A percentile compares a stretch with the other conserved stretches of the same genome.
Conservation (phyloP, 495 filamentous ascomycete species). For the Umbilicaria muhlenbergii region DNA sequence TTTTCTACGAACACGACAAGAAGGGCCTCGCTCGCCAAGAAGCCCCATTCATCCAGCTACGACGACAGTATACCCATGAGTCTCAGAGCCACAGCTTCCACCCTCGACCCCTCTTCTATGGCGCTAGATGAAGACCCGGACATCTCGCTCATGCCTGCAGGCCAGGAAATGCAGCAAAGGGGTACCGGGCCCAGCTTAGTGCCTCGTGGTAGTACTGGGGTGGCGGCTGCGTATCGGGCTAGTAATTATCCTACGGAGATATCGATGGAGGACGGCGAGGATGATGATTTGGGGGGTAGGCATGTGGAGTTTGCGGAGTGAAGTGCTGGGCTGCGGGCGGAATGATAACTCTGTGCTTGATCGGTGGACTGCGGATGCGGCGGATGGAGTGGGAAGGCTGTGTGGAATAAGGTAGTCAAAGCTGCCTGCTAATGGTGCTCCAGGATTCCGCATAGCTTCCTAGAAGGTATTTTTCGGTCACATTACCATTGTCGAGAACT, state of each 20-base stretch:
- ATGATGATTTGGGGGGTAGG: background rate
- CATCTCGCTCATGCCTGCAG: background rate
- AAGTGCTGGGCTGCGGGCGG: too few species aligned
- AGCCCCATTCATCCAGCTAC: background rate
- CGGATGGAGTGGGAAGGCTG: too few species aligned
- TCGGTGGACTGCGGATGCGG: too few species aligned
- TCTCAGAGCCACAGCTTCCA: conserved; percentile 1
- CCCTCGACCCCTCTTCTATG: background rate
- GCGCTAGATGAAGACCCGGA: background rate
- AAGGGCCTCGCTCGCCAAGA: too few species aligned
- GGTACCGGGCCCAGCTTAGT: background rate
- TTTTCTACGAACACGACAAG: too few species aligned
- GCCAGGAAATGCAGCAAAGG: conserved; percentile 8
- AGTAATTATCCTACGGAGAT: conserved; percentile 8
- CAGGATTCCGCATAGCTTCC: too few species aligned
- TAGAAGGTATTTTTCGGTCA: too few species aligned
- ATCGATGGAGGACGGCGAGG: conserved; percentile 11
- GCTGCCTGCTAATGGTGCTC: too few species aligned
- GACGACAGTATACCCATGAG: conserved; percentile 8
- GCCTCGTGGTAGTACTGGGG: background rate
- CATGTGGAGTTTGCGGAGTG: too few species aligned
- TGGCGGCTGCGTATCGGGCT: background rate
- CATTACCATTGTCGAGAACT: too few species aligned
- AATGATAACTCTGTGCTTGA: too few species aligned
- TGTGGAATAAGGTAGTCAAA: too few species aligned